Conservation (phyloP, 805 yeast genomes). For the Vanderwaltozyma polyspora region DNA sequence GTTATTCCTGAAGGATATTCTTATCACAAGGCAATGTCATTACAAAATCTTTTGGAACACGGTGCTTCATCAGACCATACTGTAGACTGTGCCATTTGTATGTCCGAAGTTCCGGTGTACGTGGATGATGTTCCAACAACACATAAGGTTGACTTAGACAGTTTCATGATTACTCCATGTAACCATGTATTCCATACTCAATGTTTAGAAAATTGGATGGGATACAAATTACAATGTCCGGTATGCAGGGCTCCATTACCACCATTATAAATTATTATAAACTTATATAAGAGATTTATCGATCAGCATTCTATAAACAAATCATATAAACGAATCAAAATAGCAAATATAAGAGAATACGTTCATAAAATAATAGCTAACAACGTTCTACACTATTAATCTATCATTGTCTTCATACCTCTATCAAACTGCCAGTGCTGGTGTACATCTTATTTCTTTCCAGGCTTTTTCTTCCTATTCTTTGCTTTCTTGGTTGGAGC, state of each 20-base stretch:
- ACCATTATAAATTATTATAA: conserved; percentile 56
- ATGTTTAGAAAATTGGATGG: conserved; percentile 92
- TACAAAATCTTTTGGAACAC: conserved; percentile 22
- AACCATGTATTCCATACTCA: conserved; percentile 78
- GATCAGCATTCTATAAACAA: no score
- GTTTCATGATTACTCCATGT: conserved; percentile 84
- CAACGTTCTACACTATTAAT: neutral
- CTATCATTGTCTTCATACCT: no score
- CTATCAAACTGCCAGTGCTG: no score
- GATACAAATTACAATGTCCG: conserved; percentile 85
- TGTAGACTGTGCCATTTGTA: conserved; percentile 82
- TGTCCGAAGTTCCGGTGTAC: conserved; percentile 47
- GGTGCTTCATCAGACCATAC: conserved; percentile 29
- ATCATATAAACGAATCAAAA: no score
- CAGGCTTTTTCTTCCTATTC: no score
- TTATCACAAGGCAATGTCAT: conserved; percentile 42
- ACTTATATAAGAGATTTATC: no score
- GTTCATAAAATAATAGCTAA: neutral
- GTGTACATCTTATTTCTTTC: no score
- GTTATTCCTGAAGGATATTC: conserved; percentile 74
- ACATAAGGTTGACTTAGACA: conserved; percentile 31
- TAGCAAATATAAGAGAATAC: neutral
- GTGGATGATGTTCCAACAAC: conserved; percentile 24
- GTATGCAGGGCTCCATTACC: conserved; percentile 82
- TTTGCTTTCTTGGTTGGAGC: neutral